phyloP scores from a whole-genome alignment of 2,329 filamentous ascomycete species.

The Hypoxylon sp. region DNA sequence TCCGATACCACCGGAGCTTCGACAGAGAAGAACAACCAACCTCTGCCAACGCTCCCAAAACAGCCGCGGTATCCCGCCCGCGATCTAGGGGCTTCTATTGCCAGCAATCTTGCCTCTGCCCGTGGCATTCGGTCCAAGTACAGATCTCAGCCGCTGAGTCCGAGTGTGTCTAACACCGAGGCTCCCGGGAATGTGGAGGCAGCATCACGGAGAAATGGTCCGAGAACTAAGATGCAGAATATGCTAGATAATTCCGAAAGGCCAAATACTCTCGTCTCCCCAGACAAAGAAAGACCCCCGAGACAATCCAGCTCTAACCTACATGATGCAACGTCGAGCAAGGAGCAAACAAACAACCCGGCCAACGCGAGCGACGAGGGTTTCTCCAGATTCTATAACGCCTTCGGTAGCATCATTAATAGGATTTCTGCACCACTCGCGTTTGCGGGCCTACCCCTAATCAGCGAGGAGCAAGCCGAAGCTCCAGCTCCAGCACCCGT shows the following conservation, averaged over 20 bases:
- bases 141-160: conserved; percentile 76
- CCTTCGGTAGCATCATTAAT: conserved; percentile 90
- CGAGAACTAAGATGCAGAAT: conserved; percentile 68
- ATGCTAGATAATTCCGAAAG: conserved; percentile 69
- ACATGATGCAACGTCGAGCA: conserved; percentile 50
- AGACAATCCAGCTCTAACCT: conserved; percentile 43
- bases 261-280: conserved; percentile 68
- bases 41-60: conserved; percentile 57
- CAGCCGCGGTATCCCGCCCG: conserved; percentile 71
- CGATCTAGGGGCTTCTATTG: conserved; percentile 85
- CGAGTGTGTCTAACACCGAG: conserved; percentile 81
- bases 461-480: conserved; percentile 65
- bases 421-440: conserved; percentile 90
- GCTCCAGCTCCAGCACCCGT: conserved; percentile 54
- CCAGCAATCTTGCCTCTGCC: conserved; percentile 88
- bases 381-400: conserved; percentile 92
- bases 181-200: conserved; percentile 78
- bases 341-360: conserved; percentile 49
- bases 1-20: conserved; percentile 40
- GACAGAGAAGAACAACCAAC: conserved; percentile 50
- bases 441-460: conserved; percentile 90
- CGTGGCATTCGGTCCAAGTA: conserved; percentile 80
- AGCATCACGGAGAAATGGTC: conserved; percentile 65
- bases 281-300: conserved; percentile 49
- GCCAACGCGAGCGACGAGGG: conserved; percentile 74